Base-by-base conservation (phyloP, 192 early-diverging fungal genomes). In the Helicostylum pulchrum region DNA sequence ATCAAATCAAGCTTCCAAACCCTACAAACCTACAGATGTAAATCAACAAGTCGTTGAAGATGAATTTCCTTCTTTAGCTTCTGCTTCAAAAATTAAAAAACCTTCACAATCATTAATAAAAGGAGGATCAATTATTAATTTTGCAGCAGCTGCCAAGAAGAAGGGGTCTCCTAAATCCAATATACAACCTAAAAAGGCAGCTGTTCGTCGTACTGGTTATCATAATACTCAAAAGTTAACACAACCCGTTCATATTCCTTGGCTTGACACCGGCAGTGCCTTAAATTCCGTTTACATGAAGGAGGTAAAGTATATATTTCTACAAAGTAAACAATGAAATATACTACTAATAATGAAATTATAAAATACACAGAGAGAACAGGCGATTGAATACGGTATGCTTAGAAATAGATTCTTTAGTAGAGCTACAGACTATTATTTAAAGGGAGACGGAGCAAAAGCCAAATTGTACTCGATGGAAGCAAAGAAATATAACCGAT, bases 351-450 rank as follows among this genome's bases (percentile, higher is more conserved):
- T 20, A 20, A 4, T 14, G 63, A 67, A 26, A 48, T 19, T 17
- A 48, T 17, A 11, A 54, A 0, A 4, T 36, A 15, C 17, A 43
- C 61, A 79, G 53, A 68, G 81, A 46, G 64, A 71, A 49, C 68
- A 80, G 47, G 81, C 81, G 5, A 78, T 83, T 43, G 69, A 75
- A 34, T 78, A 73, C 48, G 81, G 71, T 31, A 67, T 66, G 70
- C 63, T 70, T 2, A 68, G 81, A 20, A 83, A 83, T 32, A 63
- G 70, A 14, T 78, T 79, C 68, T 83, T 80, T 45, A 74, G 74
- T 9, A 48, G 66, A 53, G 81, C 81, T 1, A 66, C 76, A 5
- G 66, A 69, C 1, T 74, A 67, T 11, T 83, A 83, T 30, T 60
- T 75, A n/a, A 60, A 67, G 12, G 77, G 77, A 45, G 76, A 79